Base-by-base conservation (phyloP, 441 rosid genomes). In the Mallotus japonicus region DNA sequence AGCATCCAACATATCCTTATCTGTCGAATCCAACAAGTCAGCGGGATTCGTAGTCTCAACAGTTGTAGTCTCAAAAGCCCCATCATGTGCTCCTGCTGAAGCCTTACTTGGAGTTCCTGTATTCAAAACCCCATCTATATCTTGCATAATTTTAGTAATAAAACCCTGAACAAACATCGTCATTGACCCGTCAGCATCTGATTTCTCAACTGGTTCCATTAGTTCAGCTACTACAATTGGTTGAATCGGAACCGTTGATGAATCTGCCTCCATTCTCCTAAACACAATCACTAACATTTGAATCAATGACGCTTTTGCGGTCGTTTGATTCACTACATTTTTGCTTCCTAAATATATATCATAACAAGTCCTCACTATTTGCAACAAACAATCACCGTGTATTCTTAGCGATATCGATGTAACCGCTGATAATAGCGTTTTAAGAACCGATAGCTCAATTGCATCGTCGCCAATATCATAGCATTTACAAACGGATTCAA, bases 1-100 rank as follows among this genome's bases (percentile, higher is more conserved):
- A 5, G 99, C 99, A 72, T 96, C 99, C 85, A 96, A 74, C 98
- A 96, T 96, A 70, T 96, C 99, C 88, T 93, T 96, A 78, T 96
- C 99, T 0, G 95, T 93, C n/a, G 99, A 96, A 80, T 96, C 99
- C 79, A 96, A 77, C 85, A 96, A 89, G 82, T 96, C 99, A 1
- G 99, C 87, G 0, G 99, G 97, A 83, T 96, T 93, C 0, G 98
- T 93, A 46, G 92, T 87, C 81, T 90, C 99, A 68, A 93, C 97
- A 0, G 95, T 75, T 5, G 95, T 92, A 56, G 97, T 92, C 84
- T 87, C 91, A 58, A 90, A 87, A 1, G 95, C 97, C 57, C 90
- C 96, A 66, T 92, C 97, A 67, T 96, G 98, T 17, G 82, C 90
- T 9, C 83, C 90, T 8, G 78, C 74, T 0, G 89, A 75, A 71